Evolutionary conservation across 495 filamentous ascomycete species (phyloP), one percentile per base, ranked within the genome.

Genomic region (Lasiosphaeris hirsuta): DNA sequence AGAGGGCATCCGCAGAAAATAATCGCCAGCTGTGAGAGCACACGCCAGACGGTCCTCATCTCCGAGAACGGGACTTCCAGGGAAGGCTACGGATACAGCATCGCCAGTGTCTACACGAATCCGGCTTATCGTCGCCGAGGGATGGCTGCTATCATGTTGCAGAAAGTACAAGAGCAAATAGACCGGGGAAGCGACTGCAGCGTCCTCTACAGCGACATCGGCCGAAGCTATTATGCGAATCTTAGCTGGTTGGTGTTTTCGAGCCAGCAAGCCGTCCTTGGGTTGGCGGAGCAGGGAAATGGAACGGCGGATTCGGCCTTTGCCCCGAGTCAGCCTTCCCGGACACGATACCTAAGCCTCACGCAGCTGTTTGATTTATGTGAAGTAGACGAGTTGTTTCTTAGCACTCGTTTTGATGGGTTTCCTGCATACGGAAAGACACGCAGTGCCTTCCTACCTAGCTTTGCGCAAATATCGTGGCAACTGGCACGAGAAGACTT

Each of bases 151-250:
- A 76, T 89, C 50, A 73, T 78, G 72, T 63, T 75, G 50, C 69
- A 47, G 39, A 45, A 75, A 54, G 54, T 79, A 50, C 72, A 74
- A 73, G 51, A 73, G 43, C 74, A 71, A 37, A 77, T 80, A 35
- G 72, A 77, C 14, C 65, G 71, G 46, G 72, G 73, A 30, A 73
- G 73, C 15, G 64, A 83, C 30, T 90, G 87, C 69, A 86, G 85
- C 10, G 82, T 90, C 10, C 70, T 97, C 18, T 97, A 85, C 74
- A 96, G 90, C 14, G 92, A 96, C 70, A 95, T 96, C 67, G 92
- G 92, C 7, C 92, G 90, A 74, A 72, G 73, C 17, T 96, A 92
- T 71, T 97, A 96, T 71, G 78, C 88, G 4, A 80, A 79, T 43
- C 81, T 84, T 58, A 92, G 92, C 17, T 96, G 92, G 92, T 67